Conservation (phyloP, 2,329 filamentous ascomycete genomes). For the Sarocladiaceae sp. region DNA sequence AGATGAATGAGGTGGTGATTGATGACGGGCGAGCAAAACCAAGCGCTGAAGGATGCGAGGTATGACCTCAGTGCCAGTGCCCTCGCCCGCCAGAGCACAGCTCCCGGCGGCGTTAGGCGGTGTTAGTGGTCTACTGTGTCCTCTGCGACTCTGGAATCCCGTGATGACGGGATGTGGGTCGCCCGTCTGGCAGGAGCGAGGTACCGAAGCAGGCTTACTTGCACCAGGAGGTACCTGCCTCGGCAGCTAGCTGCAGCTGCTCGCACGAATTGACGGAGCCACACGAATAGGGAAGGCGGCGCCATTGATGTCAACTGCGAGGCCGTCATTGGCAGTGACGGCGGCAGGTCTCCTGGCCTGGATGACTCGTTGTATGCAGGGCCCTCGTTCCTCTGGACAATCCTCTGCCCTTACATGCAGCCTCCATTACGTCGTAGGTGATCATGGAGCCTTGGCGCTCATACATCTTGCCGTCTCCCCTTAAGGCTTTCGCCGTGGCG, state of each 20-base stretch:
- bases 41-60: background rate
- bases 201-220: background rate
- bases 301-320: background rate
- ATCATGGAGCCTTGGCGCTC: no score
- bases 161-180: conserved; percentile 10
- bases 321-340: background rate
- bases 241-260: background rate
- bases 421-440: no score
- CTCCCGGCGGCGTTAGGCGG: background rate
- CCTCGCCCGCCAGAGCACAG: background rate
- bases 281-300: background rate
- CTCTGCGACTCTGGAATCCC: conserved; percentile 8
- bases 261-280: background rate
- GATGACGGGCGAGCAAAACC: conserved; percentile 4
- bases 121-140: conserved; percentile 10
- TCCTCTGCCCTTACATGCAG: no score
- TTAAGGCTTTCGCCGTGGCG: no score
- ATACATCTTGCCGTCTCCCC: no score
- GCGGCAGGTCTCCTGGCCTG: no score
- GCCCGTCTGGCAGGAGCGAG: background rate
- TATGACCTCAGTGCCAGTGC: conserved; percentile 6
- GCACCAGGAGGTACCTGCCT: background rate
- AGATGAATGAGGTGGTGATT: background rate
- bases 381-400: no score
- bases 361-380: background rate